Conservation (phyloP, 2,329 filamentous ascomycete genomes). For the Dothistroma septosporum region DNA sequence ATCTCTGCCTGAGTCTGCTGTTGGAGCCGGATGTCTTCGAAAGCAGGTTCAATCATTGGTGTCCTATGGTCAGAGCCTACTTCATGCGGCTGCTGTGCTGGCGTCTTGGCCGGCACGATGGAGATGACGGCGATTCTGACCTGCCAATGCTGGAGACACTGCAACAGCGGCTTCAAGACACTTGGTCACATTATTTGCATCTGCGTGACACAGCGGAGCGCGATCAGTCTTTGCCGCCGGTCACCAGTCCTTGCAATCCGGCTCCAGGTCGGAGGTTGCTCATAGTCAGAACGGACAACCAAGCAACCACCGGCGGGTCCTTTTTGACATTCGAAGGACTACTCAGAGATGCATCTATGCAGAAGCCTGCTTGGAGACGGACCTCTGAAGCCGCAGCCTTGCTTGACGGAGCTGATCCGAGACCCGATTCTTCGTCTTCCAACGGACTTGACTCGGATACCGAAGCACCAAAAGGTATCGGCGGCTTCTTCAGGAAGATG, state of each 20-base stretch:
- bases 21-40: constrained; percentile 71
- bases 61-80: constrained; percentile 89
- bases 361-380: constrained; percentile 35
- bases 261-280: constrained; percentile 81
- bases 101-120: constrained; percentile 75
- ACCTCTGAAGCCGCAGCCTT: constrained; percentile 31
- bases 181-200: constrained; percentile 77
- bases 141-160: constrained; percentile 61
- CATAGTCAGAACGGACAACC: constrained; percentile 78
- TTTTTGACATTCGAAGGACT: constrained; percentile 64
- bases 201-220: constrained; percentile 64
- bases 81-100: constrained; percentile 88
- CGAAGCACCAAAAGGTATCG: constrained; percentile 31
- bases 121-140: constrained; percentile 45
- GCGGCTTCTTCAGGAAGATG: constrained; percentile 35
- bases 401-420: constrained; percentile 26
- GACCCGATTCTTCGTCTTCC: constrained; percentile 28
- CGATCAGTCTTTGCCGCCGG: constrained; percentile 56
- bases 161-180: constrained; percentile 62
- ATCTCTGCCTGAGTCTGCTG: constrained; percentile 70
- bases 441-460: constrained; percentile 23
- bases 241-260: constrained; percentile 76
- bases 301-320: constrained; percentile 49
- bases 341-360: constrained; percentile 36
- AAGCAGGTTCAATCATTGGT: constrained; percentile 87